Evolutionary conservation across 2,329 filamentous ascomycete species (phyloP), one percentile per base, ranked within the genome.

Genomic region (Talaromyces sp.): DNA sequence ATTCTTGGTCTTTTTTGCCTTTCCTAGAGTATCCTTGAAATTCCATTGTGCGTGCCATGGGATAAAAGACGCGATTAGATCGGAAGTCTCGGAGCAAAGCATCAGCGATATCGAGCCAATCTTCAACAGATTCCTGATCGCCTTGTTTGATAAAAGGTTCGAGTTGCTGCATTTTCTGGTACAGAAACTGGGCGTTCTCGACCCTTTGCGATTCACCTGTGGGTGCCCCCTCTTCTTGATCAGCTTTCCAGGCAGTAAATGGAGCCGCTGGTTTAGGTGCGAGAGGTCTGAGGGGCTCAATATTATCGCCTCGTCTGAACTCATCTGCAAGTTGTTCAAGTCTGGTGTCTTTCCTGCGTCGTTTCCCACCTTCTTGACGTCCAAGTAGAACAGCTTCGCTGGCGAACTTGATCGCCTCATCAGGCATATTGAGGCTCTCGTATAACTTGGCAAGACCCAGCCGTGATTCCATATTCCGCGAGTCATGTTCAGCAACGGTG

Each of bases 381-480:
- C 80, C 80, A 27, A 91, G 75, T 29, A 84, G 79, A 61, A 93
- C 82, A 8, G 90, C 86, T 68, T 95, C 88, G 30, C 87, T 88
- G 44, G 90, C 85, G 46, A 91, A 83, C 54, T 88, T 86, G 53
- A 91, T 83, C 1, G 91, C 91, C 64, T 90, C 85, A 64, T 91
- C 88, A 19, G 83, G 85, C 73, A 87, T 84, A 57, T 86, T 86
- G 40, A 82, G 82, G 57, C 82, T 85, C 68, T 95, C 90, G 65
- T 95, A 96, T 70, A 97, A 84, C 64, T 89, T 91, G 11, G 90
- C 90, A 9, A 97, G 79, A 63, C 90, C 85, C 27, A 89, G 85
- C 35, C 90, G 86, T 35, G 90, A 89, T 56, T 91, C 87, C 43
- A 93, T 85, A 52, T 88, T 86, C 36, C 84, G 79, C 40, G 86